Percentiles rank a stretch among this genome's conserved stretches.
phyloP scores from a whole-genome alignment of 768 basidiomycete species.

The Naganishia antarctica region DNA sequence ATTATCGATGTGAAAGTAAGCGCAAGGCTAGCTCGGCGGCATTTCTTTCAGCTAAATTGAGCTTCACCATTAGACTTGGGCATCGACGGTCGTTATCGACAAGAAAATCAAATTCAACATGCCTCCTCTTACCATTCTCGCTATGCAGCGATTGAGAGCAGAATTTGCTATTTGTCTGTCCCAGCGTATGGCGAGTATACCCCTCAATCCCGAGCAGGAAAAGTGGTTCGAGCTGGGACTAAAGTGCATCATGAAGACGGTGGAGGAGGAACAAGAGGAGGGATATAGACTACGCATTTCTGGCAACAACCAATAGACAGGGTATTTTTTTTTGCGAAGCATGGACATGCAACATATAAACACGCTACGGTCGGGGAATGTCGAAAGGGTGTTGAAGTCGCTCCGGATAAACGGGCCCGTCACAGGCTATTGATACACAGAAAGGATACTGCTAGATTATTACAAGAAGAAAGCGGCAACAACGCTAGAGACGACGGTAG shows the following conservation, averaged over 20 bases:
- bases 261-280: conserved; percentile 15
- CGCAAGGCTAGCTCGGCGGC: too few relatives aligned
- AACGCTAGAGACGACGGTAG: conserved; percentile 68
- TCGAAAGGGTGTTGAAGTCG: too few relatives aligned
- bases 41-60: too few relatives aligned
- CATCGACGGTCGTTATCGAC: conserved; percentile 70
- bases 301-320: not conserved
- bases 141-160: conserved; percentile 71
- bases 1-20: conserved; percentile 71
- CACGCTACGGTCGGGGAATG: too few relatives aligned
- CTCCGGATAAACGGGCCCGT: too few relatives aligned
- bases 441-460: conserved; percentile 6
- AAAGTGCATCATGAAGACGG: conserved; percentile 40
- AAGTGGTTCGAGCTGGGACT: conserved; percentile 71
- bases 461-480: conserved; percentile 56
- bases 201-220: conserved; percentile 59
- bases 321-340: too few relatives aligned
- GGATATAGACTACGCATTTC: conserved; percentile 15
- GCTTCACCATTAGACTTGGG: conserved; percentile 57
- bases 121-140: conserved; percentile 66
- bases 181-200: conserved; percentile 62
- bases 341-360: too few relatives aligned
- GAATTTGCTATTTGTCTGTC: conserved; percentile 59
- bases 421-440: conserved; percentile 4
- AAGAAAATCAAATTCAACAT: conserved; percentile 74